phyloP scores from a whole-genome alignment of 2,329 filamentous ascomycete species.

The Penicillium sp. region DNA sequence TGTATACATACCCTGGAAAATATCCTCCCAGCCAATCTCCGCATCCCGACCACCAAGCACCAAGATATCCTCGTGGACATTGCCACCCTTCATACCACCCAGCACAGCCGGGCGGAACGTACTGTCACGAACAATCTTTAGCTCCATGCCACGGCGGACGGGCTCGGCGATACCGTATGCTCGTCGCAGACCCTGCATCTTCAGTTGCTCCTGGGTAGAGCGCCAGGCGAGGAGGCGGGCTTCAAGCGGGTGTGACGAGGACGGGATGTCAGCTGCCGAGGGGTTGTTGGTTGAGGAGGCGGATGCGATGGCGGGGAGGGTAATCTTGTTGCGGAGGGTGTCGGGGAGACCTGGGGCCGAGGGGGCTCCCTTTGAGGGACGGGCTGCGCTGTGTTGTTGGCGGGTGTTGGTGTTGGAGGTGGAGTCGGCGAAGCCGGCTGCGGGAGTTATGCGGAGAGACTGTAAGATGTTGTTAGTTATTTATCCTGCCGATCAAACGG shows the following conservation, averaged over 20 bases:
- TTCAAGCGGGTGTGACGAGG: slow-evolving; percentile 86
- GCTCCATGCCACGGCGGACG: slow-evolving; percentile 89
- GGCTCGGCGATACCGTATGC: slow-evolving; percentile 93
- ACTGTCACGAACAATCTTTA: slow-evolving; percentile 80
- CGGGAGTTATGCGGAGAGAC: slow-evolving; percentile 89
- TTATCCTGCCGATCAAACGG: background rate
- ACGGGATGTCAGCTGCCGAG: slow-evolving; percentile 44
- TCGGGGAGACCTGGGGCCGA: slow-evolving; percentile 94
- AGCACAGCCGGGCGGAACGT: slow-evolving; percentile 75
- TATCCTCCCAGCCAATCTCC: slow-evolving; percentile 88
- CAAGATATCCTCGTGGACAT: slow-evolving; percentile 88
- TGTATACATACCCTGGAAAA: slow-evolving; percentile 72
- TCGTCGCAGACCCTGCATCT: slow-evolving; percentile 85
- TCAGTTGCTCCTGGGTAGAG: slow-evolving; percentile 80
- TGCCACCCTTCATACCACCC: slow-evolving; percentile 60
- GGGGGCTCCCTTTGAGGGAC: slow-evolving; percentile 71
- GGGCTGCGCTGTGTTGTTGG: slow-evolving; percentile 36
- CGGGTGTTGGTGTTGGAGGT: slow-evolving; percentile 68
- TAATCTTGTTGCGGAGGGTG: slow-evolving; percentile 83
- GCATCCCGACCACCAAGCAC: slow-evolving; percentile 69
- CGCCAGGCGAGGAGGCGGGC: slow-evolving; percentile 88
- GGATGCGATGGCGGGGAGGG: slow-evolving; percentile 59
- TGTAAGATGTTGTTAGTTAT: slow-evolving; percentile 42
- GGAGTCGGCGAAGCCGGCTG: slow-evolving; percentile 66
- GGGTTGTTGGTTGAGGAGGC: slow-evolving; percentile 47